These are phyloP conservation scores for Raphanus hybrid DNA, from an alignment of 441 rosid genomes.

Conservation along the genomic window DNA sequence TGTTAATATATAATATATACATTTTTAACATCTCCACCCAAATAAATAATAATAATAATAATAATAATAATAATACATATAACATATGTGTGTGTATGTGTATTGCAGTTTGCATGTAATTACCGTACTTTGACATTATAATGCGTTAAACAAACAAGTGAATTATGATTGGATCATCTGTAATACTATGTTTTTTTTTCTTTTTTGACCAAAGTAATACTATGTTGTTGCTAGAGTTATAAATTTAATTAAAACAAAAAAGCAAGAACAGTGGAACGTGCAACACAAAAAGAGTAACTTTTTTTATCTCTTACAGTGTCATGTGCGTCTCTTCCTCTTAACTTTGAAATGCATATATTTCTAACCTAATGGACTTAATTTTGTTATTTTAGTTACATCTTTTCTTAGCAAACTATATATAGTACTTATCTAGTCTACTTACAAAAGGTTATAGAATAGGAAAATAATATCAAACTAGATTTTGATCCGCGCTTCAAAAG, in stretches of 20 bases:
- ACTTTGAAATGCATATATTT: conserved; percentile 11
- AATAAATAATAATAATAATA: too few relatives aligned
- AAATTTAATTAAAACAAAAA: not conserved
- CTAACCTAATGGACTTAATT: not conserved
- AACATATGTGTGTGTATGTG: not conserved
- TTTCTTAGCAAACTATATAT: not conserved
- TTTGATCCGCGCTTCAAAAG: too few relatives aligned
- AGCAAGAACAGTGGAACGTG: conserved; percentile 38
- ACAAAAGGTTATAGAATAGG: not conserved
- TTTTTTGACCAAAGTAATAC: too few relatives aligned
- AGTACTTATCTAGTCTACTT: not conserved
- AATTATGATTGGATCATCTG: conserved; percentile 5
- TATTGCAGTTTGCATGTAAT: conserved; percentile 2
- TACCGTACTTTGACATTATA: not conserved
- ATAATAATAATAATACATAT: not conserved
- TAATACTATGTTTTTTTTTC: conserved; percentile 7
- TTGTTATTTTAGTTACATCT: conserved; percentile 4
- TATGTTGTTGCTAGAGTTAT: not conserved
- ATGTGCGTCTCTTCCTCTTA: conserved; percentile 25
- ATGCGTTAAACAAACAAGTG: not conserved
- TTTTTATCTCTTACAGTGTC: conserved; percentile 20
- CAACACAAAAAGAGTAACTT: conserved; percentile 23
- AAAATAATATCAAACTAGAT: not conserved
- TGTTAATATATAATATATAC: not conserved
- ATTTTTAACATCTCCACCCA: too few relatives aligned